Base-by-base conservation (phyloP, 2,329 filamentous ascomycete species). In the Xylariaceae sp. region DNA sequence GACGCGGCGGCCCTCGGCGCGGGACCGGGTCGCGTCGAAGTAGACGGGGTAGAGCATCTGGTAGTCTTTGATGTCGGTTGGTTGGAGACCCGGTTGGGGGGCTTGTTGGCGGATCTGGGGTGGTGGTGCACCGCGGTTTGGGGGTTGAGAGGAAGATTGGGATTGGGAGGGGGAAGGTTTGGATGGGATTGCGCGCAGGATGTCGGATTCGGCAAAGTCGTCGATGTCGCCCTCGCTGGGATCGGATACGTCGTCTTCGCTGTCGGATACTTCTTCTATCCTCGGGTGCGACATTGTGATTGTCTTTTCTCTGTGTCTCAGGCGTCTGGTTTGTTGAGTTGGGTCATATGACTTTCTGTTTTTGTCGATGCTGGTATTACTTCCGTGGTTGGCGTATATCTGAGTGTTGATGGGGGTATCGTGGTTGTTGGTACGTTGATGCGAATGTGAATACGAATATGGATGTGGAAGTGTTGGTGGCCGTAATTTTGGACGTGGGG, bases 41-140 rank as follows among this genome's bases (percentile, higher is more conserved):
- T 99, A 99, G 58, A 98, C 79, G 0, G 95, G 94, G 78, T 99
- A 99, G 23, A 99, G 82, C 76, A 91, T 94, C 75, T 95, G 90
- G 79, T 87, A 96, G 75, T 86, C 79, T 71, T 89, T 90, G 74
- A 91, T 88, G 67, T 80, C 77, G 63, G 78, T 72, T 48, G 82
- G 77, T 72, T 86, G 79, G 64, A 79, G 65, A 67, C 56, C 63
- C 57, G 53, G 70, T 48, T 72, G 74, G 43, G 68, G 72, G 48
- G 75, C 71, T 55, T 53, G 65, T 53, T 67, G 59, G 4, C 14
- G 12, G 8, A 53, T 53, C 63, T 78, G 71, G 56, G 73, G 67
- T 51, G 73, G 69, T 51, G 73, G 67, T 44, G 72, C 63, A 53
- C 60, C 6, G 19, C 4, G 64, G 44, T 67, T 47, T 45, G 61